Base-by-base conservation (phyloP, 345 rosid genomes). In the Litchi chinensis region DNA sequence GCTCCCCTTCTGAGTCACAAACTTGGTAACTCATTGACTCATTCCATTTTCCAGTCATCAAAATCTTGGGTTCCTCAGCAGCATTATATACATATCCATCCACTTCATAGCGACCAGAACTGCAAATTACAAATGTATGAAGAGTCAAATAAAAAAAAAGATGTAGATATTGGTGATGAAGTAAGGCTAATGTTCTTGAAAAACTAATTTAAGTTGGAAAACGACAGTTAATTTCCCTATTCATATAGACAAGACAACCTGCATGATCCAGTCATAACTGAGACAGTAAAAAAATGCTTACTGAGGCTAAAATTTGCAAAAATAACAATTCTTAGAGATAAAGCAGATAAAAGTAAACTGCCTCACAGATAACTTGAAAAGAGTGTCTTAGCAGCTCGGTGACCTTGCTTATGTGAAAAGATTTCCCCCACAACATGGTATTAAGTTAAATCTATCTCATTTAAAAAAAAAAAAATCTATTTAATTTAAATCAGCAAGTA, bases 21-120 rank as follows among this genome's bases (percentile, higher is more conserved):
- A 88, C 91, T 77, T 93, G 97, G 79, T 90, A 93, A 73, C 88
- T 89, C 91, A 93, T 89, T 52, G 89, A 86, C 84, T 87, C 83
- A 67, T 93, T 93, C 95, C 95, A 93, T 76, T 93, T 93, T 56
- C 97, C 97, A 41, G 95, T 93, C 92, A 93, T 91, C 87, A 91
- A 75, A 65, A 93, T 86, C 91, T 93, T 89, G 37, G 97, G 97
- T 79, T 93, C 95, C 91, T 93, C 97, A 69, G 84, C 71, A 57
- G 94, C 86, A 80, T 90, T 89, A 68, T 90, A 93, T 26, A 93
- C 93, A 80, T 93, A 93, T 68, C 97, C 97, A 71, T 93, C 95
- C 80, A 93, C 93, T 84, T 93, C 97, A 80, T 90, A 91, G 54
- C 95, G 94, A 79, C 97, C 97, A 89, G 95, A 85, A 71, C 97